phyloP scores from a whole-genome alignment of 345 rosid species.

The Gossypium thurberi region DNA sequence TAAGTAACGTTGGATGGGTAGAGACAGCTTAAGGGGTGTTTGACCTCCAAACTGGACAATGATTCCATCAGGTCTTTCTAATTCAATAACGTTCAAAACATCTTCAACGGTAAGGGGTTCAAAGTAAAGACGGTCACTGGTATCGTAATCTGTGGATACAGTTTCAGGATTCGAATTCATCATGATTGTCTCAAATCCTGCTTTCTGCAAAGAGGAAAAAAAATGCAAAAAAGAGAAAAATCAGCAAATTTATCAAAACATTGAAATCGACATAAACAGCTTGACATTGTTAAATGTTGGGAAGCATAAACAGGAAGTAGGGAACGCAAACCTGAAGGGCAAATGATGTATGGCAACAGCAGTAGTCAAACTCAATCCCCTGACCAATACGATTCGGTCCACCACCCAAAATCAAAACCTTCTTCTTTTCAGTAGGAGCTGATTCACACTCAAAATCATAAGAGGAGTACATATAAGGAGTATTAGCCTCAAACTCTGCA shows the following conservation, averaged over 20 bases:
- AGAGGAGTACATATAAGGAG: conserved; percentile 95
- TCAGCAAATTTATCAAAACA: neutral
- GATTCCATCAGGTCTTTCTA: conserved; percentile 94
- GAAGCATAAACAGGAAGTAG: neutral
- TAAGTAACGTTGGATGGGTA: conserved; percentile 74
- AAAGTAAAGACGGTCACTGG: conserved; percentile 92
- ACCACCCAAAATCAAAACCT: conserved; percentile 94
- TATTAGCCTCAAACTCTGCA: conserved; percentile 95
- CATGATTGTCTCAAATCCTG: conserved; percentile 97
- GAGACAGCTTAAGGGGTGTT: conserved; percentile 86
- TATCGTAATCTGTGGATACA: conserved; percentile 92
- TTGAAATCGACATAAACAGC: neutral
- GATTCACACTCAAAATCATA: conserved; percentile 95
- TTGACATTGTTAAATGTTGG: neutral
- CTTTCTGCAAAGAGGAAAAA: conserved; percentile 48
- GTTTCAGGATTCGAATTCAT: conserved; percentile 98
- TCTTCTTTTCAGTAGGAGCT: conserved; percentile 64
- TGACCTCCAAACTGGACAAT: conserved; percentile 98
- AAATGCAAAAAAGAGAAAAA: neutral
- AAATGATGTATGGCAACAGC: conserved; percentile 95
- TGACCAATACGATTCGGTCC: conserved; percentile 98
- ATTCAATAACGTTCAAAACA: conserved; percentile 73
- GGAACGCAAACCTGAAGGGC: conserved; percentile 72
- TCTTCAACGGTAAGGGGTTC: conserved; percentile 92
- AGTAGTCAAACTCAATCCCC: conserved; percentile 97